Conservation (phyloP, 2,329 filamentous ascomycete genomes). For the Curvularia sp. region DNA sequence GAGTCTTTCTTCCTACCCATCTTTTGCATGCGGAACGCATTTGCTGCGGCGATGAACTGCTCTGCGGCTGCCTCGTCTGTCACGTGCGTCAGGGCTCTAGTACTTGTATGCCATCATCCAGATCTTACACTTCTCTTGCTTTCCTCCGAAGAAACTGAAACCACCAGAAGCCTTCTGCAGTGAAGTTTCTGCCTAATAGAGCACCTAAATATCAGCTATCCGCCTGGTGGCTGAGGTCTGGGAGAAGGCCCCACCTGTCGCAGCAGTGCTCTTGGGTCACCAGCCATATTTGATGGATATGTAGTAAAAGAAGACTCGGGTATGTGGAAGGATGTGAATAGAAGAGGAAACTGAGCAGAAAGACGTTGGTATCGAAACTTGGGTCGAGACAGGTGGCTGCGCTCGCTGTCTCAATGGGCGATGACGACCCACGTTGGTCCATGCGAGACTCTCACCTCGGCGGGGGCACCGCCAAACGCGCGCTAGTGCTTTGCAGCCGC, state of each 20-base stretch:
- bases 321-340: neutral
- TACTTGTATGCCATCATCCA: neutral
- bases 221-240: slow-evolving; percentile 40
- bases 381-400: slow-evolving; percentile 47
- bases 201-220: slow-evolving; percentile 38
- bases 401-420: slow-evolving; percentile 39
- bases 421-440: slow-evolving; percentile 41
- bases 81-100: slow-evolving; percentile 30
- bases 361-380: slow-evolving; percentile 23
- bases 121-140: slow-evolving; percentile 74
- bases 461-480: slow-evolving; percentile 21
- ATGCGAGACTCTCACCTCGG: slow-evolving; percentile 33
- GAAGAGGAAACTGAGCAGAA: slow-evolving; percentile 15
- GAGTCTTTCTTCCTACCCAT: slow-evolving; percentile 64
- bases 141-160: slow-evolving; percentile 88
- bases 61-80: slow-evolving; percentile 81
- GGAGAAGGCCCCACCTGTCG: slow-evolving; percentile 47
- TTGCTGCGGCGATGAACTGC: slow-evolving; percentile 85
- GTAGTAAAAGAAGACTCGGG: neutral
- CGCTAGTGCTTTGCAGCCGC: slow-evolving; percentile 25
- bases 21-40: slow-evolving; percentile 89
- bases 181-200: slow-evolving; percentile 81
- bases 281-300: slow-evolving; percentile 42
- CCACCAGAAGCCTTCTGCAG: slow-evolving; percentile 76
- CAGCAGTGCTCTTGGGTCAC: slow-evolving; percentile 48